phyloP scores from a whole-genome alignment of 2,329 filamentous ascomycete species.

The Fusarium sp. region DNA sequence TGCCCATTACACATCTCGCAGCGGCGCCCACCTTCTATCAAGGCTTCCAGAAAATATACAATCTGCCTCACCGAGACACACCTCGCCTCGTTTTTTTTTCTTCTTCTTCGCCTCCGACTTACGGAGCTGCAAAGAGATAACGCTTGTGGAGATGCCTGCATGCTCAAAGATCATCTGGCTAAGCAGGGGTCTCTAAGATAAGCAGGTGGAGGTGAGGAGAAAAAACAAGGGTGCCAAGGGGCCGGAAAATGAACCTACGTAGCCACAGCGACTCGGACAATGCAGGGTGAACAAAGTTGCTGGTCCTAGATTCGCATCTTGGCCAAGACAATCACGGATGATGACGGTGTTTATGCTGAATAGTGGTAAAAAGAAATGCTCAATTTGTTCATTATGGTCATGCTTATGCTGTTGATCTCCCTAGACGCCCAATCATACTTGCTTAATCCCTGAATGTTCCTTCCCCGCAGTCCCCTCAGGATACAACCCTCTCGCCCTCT shows the following conservation, averaged over 20 bases:
- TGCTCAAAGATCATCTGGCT: slow-evolving; percentile 7
- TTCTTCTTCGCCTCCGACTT: slow-evolving; percentile 10
- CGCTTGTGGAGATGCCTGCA: slow-evolving; percentile 11
- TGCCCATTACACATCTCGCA: neutral
- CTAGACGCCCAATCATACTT: slow-evolving; percentile 21
- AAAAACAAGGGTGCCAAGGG: neutral
- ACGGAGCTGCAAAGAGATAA: slow-evolving; percentile 36
- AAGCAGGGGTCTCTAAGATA: slow-evolving; percentile 23
- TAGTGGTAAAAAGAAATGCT: slow-evolving; percentile 7
- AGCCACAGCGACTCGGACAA: slow-evolving; percentile 24
- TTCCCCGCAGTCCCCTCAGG: slow-evolving; percentile 31
- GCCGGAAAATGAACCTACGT: neutral
- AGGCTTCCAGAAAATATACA: slow-evolving; percentile 31
- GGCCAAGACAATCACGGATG: slow-evolving; percentile 8
- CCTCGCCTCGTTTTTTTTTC: neutral
- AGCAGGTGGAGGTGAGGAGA: slow-evolving; percentile 32
- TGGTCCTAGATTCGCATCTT: slow-evolving; percentile 7
- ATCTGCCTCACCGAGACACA: slow-evolving; percentile 23
- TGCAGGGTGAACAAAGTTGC: slow-evolving; percentile 2
- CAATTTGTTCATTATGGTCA: slow-evolving; percentile 34
- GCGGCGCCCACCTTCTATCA: slow-evolving; percentile 26
- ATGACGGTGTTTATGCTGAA: neutral
- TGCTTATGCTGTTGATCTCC: slow-evolving; percentile 16
- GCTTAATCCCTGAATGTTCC: slow-evolving; percentile 12
- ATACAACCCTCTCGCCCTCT: slow-evolving; percentile 9